Conservation (phyloP, 202 grass and related monocot species). For the Alloteropsis angusta region DNA sequence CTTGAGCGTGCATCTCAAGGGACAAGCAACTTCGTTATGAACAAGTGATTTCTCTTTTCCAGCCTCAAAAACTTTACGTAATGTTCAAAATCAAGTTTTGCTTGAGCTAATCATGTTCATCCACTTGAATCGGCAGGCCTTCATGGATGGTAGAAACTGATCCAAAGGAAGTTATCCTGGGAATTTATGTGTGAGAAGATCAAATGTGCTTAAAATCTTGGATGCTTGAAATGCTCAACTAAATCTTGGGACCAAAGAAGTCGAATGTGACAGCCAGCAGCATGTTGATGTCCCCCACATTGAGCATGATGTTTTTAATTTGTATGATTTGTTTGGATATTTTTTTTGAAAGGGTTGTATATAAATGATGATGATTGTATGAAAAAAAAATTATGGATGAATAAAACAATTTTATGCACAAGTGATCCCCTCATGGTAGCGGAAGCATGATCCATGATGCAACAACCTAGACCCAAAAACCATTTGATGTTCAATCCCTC, state of each 20-base stretch:
- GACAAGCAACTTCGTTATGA: conserved; percentile 62
- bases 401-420: too few relatives aligned
- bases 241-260: background rate
- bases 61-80: background rate
- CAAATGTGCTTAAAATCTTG: background rate
- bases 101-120: conserved; percentile 6
- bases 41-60: conserved; percentile 43
- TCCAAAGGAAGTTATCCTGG: conserved; percentile 63
- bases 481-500: too few relatives aligned
- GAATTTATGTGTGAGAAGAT: conserved; percentile 67
- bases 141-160: conserved; percentile 87
- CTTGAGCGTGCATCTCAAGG: conserved; percentile 75
- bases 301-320: background rate
- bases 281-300: background rate
- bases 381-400: too few relatives aligned
- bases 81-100: background rate
- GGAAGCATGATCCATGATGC: too few relatives aligned
- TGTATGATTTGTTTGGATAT: background rate
- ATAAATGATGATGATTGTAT: background rate
- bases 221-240: background rate
- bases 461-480: too few relatives aligned
- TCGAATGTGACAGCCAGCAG: background rate
- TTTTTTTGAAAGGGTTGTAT: background rate
- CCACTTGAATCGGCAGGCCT: conserved; percentile 41
- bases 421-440: too few relatives aligned